Percentiles rank a stretch among this genome's conserved stretches.
These are phyloP conservation scores for Penicillium lividum DNA, from an alignment of 495 filamentous ascomycete genomes.

Conservation along the genomic window DNA sequence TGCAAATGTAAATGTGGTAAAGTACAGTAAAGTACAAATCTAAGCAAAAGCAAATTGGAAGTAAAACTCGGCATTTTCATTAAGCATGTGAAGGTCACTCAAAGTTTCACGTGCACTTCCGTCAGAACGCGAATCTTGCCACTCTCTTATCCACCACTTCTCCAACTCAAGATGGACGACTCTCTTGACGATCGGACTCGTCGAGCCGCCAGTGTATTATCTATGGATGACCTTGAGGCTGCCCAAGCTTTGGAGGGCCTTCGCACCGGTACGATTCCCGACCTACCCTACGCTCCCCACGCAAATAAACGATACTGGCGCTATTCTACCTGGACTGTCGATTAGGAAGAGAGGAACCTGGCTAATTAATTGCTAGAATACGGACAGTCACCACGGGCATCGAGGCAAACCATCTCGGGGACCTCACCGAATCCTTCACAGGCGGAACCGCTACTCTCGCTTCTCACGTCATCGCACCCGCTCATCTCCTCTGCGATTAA, in stretches of 20 bases:
- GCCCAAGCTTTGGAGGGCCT: constrained; percentile 86
- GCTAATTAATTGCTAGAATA: constrained; percentile 30
- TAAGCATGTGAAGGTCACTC: no score
- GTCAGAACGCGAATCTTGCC: constrained; percentile 2
- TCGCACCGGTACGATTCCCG: constrained; percentile 64
- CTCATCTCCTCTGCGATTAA: constrained; percentile 78
- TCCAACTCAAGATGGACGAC: constrained; percentile 40
- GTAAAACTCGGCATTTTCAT: no score
- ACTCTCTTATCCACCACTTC: neutral
- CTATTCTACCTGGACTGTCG: no score
- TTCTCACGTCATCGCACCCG: constrained; percentile 79
- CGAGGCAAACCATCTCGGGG: constrained; percentile 28
- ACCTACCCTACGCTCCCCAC: neutral
- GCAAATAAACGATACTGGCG: no score
- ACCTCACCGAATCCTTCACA: constrained; percentile 27
- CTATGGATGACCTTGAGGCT: constrained; percentile 84
- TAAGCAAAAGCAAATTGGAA: no score
- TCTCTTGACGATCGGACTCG: constrained; percentile 43
- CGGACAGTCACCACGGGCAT: constrained; percentile 34
- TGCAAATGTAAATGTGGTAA: no score
- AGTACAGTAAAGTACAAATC: no score
- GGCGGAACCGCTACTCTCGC: constrained; percentile 73
- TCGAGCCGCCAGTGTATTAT: constrained; percentile 54
- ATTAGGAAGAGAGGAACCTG: neutral
- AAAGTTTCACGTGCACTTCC: constrained; percentile 2